phyloP scores from a whole-genome alignment of 768 basidiomycete genomes.

The Omphalotus guepiniiformis region DNA sequence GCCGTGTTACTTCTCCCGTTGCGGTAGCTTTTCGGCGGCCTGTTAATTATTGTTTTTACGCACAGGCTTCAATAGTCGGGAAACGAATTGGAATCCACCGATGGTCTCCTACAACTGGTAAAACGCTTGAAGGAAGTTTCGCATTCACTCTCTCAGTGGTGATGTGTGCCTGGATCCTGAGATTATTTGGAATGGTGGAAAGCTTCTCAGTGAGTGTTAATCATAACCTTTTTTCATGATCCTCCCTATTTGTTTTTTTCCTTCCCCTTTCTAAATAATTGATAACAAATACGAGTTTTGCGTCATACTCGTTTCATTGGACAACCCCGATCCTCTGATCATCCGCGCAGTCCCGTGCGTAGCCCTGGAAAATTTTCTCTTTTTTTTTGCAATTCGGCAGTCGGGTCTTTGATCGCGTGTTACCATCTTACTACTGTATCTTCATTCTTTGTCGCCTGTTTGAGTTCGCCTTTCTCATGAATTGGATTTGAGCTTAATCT shows the following conservation, averaged over 20 bases:
- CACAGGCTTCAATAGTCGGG: conserved; percentile 90
- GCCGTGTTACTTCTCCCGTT: background rate
- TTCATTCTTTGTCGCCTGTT: no score
- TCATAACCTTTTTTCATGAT: background rate
- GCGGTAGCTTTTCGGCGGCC: background rate
- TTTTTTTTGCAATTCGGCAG: no score
- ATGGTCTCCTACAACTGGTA: conserved; percentile 82
- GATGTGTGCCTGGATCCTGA: conserved; percentile 63
- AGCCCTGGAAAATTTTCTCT: no score
- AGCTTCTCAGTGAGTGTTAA: conserved; percentile 67
- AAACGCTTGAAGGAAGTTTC: conserved; percentile 88
- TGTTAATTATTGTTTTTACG: background rate
- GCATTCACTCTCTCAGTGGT: conserved; percentile 77
- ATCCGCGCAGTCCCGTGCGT: no score
- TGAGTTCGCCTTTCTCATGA: conserved; percentile 5
- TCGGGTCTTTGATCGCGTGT: no score
- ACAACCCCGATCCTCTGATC: no score
- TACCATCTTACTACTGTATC: no score
- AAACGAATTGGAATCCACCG: conserved; percentile 73
- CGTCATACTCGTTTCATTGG: no score
- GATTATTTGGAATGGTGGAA: conserved; percentile 65
- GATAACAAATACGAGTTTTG: no score
- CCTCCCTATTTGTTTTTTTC: background rate
- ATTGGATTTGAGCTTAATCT: background rate
- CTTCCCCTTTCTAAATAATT: no score